Evolutionary conservation across 106 monocot species (phyloP).

Genomic region (Amphibolis antarctica): DNA sequence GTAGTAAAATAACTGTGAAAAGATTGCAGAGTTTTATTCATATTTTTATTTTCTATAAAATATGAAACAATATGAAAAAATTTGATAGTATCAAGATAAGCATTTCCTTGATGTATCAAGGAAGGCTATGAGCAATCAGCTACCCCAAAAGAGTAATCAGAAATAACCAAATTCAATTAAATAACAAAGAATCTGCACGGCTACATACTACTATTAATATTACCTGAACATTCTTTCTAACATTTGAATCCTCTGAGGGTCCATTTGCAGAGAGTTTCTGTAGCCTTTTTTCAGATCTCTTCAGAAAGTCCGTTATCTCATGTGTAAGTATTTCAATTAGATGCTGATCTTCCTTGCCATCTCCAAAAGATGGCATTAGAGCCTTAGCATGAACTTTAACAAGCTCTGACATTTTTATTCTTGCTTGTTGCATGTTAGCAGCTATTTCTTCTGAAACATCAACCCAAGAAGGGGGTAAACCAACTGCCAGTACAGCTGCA

Average conservation of each 20-base stretch:
- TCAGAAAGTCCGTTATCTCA: constrained; percentile 69
- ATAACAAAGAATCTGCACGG: no score
- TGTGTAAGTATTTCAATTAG: constrained; percentile 76
- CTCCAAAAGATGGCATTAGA: constrained; percentile 96
- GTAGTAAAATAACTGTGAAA: no score
- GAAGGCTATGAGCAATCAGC: no score
- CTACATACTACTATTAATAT: no score
- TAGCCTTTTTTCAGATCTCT: constrained; percentile 68
- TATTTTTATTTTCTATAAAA: no score
- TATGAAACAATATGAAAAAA: no score
- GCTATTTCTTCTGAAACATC: constrained; percentile 89
- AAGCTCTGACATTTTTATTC: constrained; percentile 73
- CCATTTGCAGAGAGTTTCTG: constrained; percentile 55
- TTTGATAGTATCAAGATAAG: no score
- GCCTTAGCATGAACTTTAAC: constrained; percentile 86
- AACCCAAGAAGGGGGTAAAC: constrained; percentile 95
- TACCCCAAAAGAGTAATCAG: no score
- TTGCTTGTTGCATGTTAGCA: constrained; percentile 65
- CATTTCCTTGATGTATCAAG: no score
- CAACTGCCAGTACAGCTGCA: constrained; percentile 46
- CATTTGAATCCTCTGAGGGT: constrained; percentile 79
- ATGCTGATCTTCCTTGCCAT: constrained; percentile 72
- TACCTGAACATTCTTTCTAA: constrained; percentile 98
- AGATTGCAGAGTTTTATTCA: no score
- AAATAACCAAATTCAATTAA: no score